Base-by-base conservation (phyloP, 129 eudicot species). In the Saposhnikovia divaricata region DNA sequence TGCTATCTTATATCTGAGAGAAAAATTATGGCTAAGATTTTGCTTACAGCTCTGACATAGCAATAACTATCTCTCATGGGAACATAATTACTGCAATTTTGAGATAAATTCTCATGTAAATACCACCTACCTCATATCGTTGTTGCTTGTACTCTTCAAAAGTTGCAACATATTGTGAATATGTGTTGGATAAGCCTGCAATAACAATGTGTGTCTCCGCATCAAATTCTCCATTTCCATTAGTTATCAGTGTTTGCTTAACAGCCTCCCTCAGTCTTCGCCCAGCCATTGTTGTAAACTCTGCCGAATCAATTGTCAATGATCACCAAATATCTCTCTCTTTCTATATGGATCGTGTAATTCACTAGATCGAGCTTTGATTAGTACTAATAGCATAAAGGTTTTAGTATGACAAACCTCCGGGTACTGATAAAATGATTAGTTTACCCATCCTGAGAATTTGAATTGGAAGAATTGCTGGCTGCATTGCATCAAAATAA, bases 281-380 rank as follows among this genome's bases (percentile, higher is more conserved):
- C 78, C 96, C 96, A 40, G 96, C 89, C 96, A 90, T 90, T 53
- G 96, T 90, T 43, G 96, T 90, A 80, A 90, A 88, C 68, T 90
- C 96, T 90, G 87, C 34, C 81, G 28, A 31, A 3, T 53, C 39
- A n/a, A 12, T 53, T 74, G 27, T 10, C 5, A 81, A 18, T 18
- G 63, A 0, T 48, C 14, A 46, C 46, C 11, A 78, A 11, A 40
- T 40, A 40, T 40, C 6, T 5, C 3, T 40, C n/a, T 78, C 48
- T n/a, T 19, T 40, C 31, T 3, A 7, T 34, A 34, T 34, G 43
- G 3, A 65, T 53, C 25, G 18, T 0, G 8, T 23, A 63, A 25
- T 14, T 31, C 12, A 68, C 43, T 68, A 27, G 23, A 15, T 31
- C 9, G 7, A 68, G 23, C 73, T 31, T 68, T 3, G 73, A 31